Conservation (phyloP, 192 early-diverging fungal genomes). For the Jimgerdemannia lactiflua region DNA sequence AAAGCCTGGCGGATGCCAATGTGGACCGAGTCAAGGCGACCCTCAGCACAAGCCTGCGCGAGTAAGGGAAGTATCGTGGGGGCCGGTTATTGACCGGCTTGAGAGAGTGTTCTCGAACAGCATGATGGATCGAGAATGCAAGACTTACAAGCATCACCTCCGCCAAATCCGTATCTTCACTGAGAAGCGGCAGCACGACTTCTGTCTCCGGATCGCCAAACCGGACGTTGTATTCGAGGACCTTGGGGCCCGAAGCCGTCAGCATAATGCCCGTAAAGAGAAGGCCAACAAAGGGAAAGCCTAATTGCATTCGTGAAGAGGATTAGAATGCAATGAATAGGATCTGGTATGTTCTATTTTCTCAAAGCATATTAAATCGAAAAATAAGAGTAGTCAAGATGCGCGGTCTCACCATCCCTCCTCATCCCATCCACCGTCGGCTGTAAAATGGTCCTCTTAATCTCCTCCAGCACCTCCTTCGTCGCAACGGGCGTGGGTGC, state of each 20-base stretch:
- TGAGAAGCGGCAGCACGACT: constrained; percentile 88
- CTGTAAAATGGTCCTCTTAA: constrained; percentile 80
- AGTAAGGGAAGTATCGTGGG: background rate
- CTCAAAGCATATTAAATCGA: no score
- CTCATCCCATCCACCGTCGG: constrained; percentile 97
- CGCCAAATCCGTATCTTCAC: constrained; percentile 78
- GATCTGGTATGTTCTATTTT: constrained; percentile 2
- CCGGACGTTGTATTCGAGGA: constrained; percentile 97
- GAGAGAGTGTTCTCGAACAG: background rate
- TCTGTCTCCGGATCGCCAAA: constrained; percentile 99
- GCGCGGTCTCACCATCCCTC: constrained; percentile 58
- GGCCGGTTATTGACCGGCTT: background rate
- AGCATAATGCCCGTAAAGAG: constrained; percentile 98
- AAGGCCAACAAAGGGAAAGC: constrained; percentile 94
- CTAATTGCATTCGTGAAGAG: constrained; percentile 6
- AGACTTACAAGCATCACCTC: constrained; percentile 66
- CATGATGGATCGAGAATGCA: constrained; percentile 4
- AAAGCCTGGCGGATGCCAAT: constrained; percentile 68
- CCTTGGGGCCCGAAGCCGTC: constrained; percentile 85
- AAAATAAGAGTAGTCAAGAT: background rate
- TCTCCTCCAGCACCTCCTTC: constrained; percentile 60
- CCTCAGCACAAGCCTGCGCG: constrained; percentile 71
- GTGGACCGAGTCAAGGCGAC: constrained; percentile 85
- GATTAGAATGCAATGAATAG: background rate
- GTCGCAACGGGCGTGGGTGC: constrained; percentile 94